Conservation (phyloP, 2,329 filamentous ascomycete species). For the Keithomyces neogunnii region DNA sequence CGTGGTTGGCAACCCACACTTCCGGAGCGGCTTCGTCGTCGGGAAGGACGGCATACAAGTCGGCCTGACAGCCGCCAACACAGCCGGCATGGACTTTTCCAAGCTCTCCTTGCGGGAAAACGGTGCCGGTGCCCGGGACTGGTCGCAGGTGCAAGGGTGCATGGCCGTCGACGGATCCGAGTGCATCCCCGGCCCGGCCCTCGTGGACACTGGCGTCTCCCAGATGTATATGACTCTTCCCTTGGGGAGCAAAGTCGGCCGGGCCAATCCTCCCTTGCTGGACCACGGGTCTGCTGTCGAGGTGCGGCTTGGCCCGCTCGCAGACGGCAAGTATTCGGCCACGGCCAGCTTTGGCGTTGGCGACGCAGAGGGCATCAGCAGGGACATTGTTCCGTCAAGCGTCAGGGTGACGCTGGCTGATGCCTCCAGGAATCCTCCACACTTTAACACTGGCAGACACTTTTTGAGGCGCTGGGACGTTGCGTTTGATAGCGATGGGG, state of each 20-base stretch:
- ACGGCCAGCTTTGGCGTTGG: conserved; percentile 10
- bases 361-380: background rate
- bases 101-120: background rate
- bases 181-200: background rate
- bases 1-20: background rate
- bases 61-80: conserved; percentile 3
- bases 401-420: conserved; percentile 1
- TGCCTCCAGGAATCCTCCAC: background rate
- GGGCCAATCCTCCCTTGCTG: background rate
- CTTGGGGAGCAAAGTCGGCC: background rate
- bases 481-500: conserved; percentile 4
- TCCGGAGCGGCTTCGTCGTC: conserved; percentile 1
- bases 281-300: background rate
- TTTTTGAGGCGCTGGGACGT: conserved; percentile 2
- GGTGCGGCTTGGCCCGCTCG: background rate
- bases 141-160: conserved; percentile 1
- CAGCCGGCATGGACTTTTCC: background rate
- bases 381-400: background rate
- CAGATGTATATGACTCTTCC: conserved; percentile 6
- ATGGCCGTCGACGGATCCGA: background rate
- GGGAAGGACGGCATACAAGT: background rate
- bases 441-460: conserved; percentile 1
- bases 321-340: background rate
- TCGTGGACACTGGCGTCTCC: conserved; percentile 3
- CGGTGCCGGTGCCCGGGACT: background rate